phyloP scores from a whole-genome alignment of 2,329 filamentous ascomycete genomes.

The Cryphonectria parasitica region DNA sequence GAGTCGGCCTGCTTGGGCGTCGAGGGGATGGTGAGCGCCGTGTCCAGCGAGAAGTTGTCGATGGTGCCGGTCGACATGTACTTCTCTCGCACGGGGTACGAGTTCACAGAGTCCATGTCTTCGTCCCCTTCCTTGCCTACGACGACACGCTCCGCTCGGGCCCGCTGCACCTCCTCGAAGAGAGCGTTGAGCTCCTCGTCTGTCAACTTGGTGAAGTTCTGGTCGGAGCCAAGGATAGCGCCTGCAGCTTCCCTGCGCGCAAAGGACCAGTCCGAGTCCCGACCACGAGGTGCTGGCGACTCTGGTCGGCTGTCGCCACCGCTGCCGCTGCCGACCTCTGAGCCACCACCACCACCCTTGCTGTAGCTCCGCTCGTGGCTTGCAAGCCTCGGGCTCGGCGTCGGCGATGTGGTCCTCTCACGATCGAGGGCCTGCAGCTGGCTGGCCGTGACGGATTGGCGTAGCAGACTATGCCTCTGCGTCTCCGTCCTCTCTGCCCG shows the following conservation, averaged over 20 bases:
- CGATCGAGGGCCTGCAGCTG: constrained; percentile 63
- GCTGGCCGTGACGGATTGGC: constrained; percentile 75
- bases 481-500: constrained; percentile 64
- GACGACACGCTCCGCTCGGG: constrained; percentile 74
- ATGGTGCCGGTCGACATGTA: constrained; percentile 94
- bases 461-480: constrained; percentile 79
- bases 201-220: constrained; percentile 85
- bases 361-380: constrained; percentile 79
- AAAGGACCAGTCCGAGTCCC: constrained; percentile 94
- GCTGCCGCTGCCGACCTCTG: constrained; percentile 75
- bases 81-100: constrained; percentile 88
- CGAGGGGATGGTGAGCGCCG: constrained; percentile 89
- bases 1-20: constrained; percentile 80
- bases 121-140: constrained; percentile 78
- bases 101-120: constrained; percentile 86
- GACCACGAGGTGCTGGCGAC: constrained; percentile 74
- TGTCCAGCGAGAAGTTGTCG: constrained; percentile 96
- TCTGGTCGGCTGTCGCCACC: constrained; percentile 72
- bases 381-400: constrained; percentile 59
- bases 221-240: constrained; percentile 85
- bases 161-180: constrained; percentile 91
- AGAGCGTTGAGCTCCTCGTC: constrained; percentile 93
- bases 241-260: constrained; percentile 91
- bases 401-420: constrained; percentile 49
- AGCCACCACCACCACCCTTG: constrained; percentile 67